Base-by-base conservation (phyloP, 768 basidiomycete species). In the Coprinopsis cinerea region DNA sequence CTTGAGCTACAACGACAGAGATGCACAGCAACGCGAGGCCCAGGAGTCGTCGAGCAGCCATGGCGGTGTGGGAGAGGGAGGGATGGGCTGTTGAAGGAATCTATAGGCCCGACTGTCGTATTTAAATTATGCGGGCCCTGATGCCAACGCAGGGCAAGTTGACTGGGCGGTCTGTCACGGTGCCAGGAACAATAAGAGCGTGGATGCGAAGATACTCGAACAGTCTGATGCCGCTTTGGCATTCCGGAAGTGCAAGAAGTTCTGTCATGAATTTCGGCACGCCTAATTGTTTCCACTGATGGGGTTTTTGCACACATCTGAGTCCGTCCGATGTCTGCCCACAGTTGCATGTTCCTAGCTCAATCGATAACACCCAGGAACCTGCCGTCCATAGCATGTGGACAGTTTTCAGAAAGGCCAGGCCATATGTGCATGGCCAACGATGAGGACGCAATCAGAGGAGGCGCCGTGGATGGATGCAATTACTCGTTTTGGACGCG, bases 1-100 rank as follows among this genome's bases (percentile, higher is more conserved):
- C 55, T 58, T 59, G 60, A 55, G 61, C 57, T 48, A 51, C 52
- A 40, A 55, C 48, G 36, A 55, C 58, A 43, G 59, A 56, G 10
- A 55, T 30, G 48, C 44, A 53, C 20, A 55, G 48, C 41, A 67
- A 51, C 18, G 52, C 26, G 57, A 42, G 37, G 65, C 48, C 50
- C 49, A 53, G 48, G 40, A 57, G 36, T 50, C 52, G 44, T 3
- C 25, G 14, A 9, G 27, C 44, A 11, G 44, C 28, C 44, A 45
- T 45, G 14, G 24, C 20, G 15, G 27, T 11, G 18, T 17, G 13
- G n/a, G 14, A 23, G 27, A 32, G 20, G 28, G 20, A 30, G 11
- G 20, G 27, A 11, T 7, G 25, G 18, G 23, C 4, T 9, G n/a
- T 9, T 9, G n/a, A 34, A n/a, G 30, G n/a, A 9, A 34, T 9